A percentile compares a stretch with the other conserved stretches of the same genome.
Evolutionary conservation across 352 stramenopile genomes (phyloP).

Genomic region (Phytophthora cactorum): DNA sequence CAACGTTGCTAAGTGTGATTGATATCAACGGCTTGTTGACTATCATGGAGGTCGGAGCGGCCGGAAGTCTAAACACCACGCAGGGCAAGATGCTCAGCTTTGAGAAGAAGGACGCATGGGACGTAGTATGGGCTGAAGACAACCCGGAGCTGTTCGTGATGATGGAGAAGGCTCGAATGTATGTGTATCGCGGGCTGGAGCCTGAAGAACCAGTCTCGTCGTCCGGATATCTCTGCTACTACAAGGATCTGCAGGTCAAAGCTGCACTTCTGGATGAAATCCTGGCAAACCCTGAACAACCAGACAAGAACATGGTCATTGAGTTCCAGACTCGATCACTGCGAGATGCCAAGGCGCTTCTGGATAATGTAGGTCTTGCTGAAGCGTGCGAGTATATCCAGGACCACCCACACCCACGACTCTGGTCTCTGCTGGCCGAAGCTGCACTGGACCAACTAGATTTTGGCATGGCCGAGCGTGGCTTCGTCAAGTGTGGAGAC

Average conservation of each 20-base stretch:
- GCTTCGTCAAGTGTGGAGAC: constrained; percentile 92
- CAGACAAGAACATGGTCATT: constrained; percentile 81
- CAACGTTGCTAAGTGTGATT: constrained; percentile 87
- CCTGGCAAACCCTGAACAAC: constrained; percentile 79
- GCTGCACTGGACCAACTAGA: constrained; percentile 90
- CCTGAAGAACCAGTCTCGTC: constrained; percentile 91
- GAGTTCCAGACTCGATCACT: constrained; percentile 91
- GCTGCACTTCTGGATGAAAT: constrained; percentile 88
- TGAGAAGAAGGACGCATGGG: constrained; percentile 92
- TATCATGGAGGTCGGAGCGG: constrained; percentile 83
- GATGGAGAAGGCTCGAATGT: constrained; percentile 94
- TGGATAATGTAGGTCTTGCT: constrained; percentile 82
- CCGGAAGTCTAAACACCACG: constrained; percentile 63
- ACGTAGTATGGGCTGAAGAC: constrained; percentile 92
- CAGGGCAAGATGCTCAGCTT: constrained; percentile 80
- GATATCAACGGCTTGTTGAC: constrained; percentile 90
- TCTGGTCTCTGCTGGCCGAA: constrained; percentile 91
- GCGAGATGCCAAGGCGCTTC: constrained; percentile 85
- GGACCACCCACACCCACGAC: constrained; percentile 80
- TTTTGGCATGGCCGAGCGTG: constrained; percentile 92
- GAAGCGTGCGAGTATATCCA: constrained; percentile 88
- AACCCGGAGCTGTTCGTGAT: constrained; percentile 93
- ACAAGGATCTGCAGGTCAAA: constrained; percentile 90
- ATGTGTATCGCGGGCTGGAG: constrained; percentile 85
- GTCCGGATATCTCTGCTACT: constrained; percentile 89